These are phyloP conservation scores for Mortierella sp. DNA, from an alignment of 371 early-diverging fungal genomes.

Conservation along the genomic window DNA sequence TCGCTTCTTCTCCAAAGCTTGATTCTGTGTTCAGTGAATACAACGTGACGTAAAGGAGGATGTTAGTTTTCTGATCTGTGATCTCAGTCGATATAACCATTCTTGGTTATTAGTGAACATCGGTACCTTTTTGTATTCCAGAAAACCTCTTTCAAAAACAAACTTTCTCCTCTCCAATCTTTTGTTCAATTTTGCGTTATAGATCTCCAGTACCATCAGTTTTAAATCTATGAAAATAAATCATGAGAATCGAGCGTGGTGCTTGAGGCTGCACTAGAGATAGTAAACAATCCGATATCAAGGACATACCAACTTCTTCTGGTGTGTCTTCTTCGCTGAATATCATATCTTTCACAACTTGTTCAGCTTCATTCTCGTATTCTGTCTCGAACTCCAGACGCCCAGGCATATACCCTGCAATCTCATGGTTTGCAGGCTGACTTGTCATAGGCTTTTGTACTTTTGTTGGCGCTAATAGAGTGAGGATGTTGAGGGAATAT, in stretches of 20 bases:
- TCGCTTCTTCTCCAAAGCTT: constrained; percentile 82
- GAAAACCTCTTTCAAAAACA: constrained; percentile 87
- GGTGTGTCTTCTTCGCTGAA: constrained; percentile 89
- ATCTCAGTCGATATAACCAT: neutral
- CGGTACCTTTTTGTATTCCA: constrained; percentile 83
- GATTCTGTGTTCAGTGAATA: constrained; percentile 61
- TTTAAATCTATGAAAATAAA: constrained; percentile 76
- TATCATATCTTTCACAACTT: constrained; percentile 91
- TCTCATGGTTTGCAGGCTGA: constrained; percentile 95
- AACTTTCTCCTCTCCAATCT: constrained; percentile 89
- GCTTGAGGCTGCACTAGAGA: too few relatives aligned
- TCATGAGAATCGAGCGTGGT: neutral
- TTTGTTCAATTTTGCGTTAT: constrained; percentile 89
- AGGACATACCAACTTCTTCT: constrained; percentile 79
- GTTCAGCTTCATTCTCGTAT: constrained; percentile 97
- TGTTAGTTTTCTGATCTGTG: neutral
- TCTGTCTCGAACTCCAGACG: constrained; percentile 98
- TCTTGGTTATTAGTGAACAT: neutral
- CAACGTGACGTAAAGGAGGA: neutral
- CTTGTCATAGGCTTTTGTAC: constrained; percentile 74
- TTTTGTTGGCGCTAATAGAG: constrained; percentile 52
- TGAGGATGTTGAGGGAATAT: neutral
- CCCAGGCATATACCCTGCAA: constrained; percentile 97
- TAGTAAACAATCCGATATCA: too few relatives aligned
- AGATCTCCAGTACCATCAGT: constrained; percentile 92